Conservation (phyloP, 192 early-diverging fungal genomes). For the Linnemannia elongata region DNA sequence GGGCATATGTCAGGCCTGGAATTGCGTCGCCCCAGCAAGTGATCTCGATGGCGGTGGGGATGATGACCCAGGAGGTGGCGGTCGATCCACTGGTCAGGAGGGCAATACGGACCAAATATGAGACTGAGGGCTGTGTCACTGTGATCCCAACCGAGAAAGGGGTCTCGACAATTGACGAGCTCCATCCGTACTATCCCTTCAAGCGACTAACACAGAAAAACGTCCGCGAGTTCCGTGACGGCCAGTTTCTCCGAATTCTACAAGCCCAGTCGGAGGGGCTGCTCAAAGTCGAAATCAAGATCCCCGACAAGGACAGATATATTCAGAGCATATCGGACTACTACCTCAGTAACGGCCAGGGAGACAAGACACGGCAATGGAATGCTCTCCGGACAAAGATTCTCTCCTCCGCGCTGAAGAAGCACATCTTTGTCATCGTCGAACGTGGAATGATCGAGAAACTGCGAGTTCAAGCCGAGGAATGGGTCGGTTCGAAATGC, state of each 20-base stretch:
- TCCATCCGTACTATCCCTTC: constrained; percentile 86
- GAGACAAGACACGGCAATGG: constrained; percentile 79
- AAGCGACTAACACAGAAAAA: constrained; percentile 89
- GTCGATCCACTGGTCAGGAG: constrained; percentile 86
- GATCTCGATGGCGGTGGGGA: constrained; percentile 68
- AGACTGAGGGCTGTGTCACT: constrained; percentile 74
- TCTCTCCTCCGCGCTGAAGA: constrained; percentile 68
- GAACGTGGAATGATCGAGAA: constrained; percentile 83
- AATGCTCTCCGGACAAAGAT: constrained; percentile 78
- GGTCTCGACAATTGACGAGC: constrained; percentile 76
- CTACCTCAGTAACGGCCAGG: constrained; percentile 70
- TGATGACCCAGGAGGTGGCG: constrained; percentile 83
- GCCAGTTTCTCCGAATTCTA: constrained; percentile 82
- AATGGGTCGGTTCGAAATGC: constrained; percentile 75
- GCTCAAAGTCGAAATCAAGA: constrained; percentile 67
- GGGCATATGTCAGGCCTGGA: constrained; percentile 57
- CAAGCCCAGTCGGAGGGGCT: constrained; percentile 82
- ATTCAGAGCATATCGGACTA: constrained; percentile 66
- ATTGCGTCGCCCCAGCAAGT: constrained; percentile 67
- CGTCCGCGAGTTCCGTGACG: constrained; percentile 74
- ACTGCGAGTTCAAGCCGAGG: constrained; percentile 77
- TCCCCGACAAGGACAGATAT: constrained; percentile 61
- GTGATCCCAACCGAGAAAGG: constrained; percentile 89
- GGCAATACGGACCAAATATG: constrained; percentile 80
- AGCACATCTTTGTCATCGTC: constrained; percentile 78